Conservation (phyloP, 2,329 filamentous ascomycete genomes). For the Monosporascus sp. region DNA sequence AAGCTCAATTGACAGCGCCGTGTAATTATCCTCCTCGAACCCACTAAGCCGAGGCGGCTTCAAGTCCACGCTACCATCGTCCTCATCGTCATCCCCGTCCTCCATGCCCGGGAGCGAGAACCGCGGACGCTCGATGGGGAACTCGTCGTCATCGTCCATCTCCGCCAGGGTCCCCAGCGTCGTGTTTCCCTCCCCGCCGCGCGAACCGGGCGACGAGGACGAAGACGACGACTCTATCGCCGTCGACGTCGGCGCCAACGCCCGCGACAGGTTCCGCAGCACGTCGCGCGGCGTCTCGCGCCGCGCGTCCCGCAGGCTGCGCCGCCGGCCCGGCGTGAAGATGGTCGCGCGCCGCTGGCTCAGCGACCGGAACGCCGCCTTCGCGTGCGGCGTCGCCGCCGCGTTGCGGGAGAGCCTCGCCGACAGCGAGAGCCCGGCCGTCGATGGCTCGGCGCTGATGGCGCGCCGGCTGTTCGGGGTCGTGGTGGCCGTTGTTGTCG, state of each 20-base stretch:
- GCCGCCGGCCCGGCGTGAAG: conserved; percentile 54
- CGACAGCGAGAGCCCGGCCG: conserved; percentile 41
- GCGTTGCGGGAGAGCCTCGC: conserved; percentile 26
- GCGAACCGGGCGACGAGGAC: conserved; percentile 35
- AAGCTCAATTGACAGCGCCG: conserved; percentile 54
- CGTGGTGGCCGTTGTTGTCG: conserved; percentile 1
- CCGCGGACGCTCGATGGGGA: conserved; percentile 45
- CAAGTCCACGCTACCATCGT: conserved; percentile 42
- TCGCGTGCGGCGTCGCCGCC: conserved; percentile 54
- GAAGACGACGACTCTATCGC: conserved; percentile 37
- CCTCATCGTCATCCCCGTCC: conserved; percentile 42
- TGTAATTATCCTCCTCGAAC: conserved; percentile 55
- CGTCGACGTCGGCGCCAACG: conserved; percentile 45
- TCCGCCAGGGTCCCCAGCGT: conserved; percentile 21
- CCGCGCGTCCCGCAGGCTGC: conserved; percentile 48
- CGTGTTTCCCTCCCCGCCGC: conserved; percentile 13
- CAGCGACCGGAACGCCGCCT: conserved; percentile 53
- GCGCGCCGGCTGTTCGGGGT: conserved; percentile 28
- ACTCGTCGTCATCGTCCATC: conserved; percentile 46
- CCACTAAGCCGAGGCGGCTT: conserved; percentile 48
- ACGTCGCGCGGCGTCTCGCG: conserved; percentile 29
- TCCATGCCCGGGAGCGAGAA: conserved; percentile 45
- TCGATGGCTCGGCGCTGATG: conserved; percentile 32
- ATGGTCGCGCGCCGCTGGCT: conserved; percentile 54
- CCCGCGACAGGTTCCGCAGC: conserved; percentile 46